Evolutionary conservation across 73 alveolate species (phyloP).

Genomic region (Uronychia setigera): DNA sequence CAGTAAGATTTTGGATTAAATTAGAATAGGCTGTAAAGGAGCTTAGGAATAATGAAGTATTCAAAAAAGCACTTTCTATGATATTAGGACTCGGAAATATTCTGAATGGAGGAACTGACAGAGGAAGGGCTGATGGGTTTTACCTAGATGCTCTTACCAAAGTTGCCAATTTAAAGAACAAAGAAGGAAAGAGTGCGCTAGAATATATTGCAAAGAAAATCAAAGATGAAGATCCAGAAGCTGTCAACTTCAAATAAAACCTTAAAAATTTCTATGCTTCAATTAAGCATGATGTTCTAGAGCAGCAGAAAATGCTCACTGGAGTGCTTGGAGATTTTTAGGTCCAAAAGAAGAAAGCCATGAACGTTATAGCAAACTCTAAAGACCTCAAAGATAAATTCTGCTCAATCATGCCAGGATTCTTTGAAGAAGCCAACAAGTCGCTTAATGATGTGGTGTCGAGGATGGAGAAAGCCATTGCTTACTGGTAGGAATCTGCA

Average conservation of each 20-base stretch:
- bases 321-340: slow-evolving; percentile 42
- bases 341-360: slow-evolving; percentile 54
- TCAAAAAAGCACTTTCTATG: slow-evolving; percentile 56
- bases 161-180: slow-evolving; percentile 68
- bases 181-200: slow-evolving; percentile 63
- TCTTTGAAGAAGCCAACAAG: slow-evolving; percentile 31
- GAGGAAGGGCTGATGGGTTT: slow-evolving; percentile 91
- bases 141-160: slow-evolving; percentile 70
- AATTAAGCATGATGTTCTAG: slow-evolving; percentile 43
- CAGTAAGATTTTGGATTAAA: too few relatives aligned
- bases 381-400: slow-evolving; percentile 49
- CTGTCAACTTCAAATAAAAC: slow-evolving; percentile 51
- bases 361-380: slow-evolving; percentile 52
- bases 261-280: slow-evolving; percentile 61
- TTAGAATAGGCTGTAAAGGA: slow-evolving; percentile 74
- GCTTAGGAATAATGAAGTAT: slow-evolving; percentile 47
- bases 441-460: slow-evolving; percentile 36
- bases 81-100: slow-evolving; percentile 81
- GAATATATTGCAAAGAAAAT: slow-evolving; percentile 60
- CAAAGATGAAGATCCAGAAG: slow-evolving; percentile 55
- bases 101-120: slow-evolving; percentile 82
- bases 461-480: slow-evolving; percentile 47
- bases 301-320: slow-evolving; percentile 30
- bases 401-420: slow-evolving; percentile 34
- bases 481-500: slow-evolving; percentile 26